Evolutionary conservation across 768 basidiomycete genomes (phyloP), one percentile per base, ranked within the genome.

Genomic region (Filobasidium wieringae): DNA sequence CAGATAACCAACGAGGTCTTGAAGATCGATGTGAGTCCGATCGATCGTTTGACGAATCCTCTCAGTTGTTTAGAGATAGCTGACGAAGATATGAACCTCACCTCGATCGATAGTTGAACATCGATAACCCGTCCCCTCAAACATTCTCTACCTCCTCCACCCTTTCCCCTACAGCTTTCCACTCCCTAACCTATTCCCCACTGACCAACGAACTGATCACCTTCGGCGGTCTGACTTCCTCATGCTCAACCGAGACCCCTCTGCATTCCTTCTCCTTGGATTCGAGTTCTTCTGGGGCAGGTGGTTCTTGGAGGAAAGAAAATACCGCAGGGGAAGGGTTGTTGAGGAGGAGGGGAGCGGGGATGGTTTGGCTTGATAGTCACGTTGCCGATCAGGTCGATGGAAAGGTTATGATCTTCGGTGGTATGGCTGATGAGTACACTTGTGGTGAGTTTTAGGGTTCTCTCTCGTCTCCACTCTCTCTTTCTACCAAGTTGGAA

Each of bases 1-100:
- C 58, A 70, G 51, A 66, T 73, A 36, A 72, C 70, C 55, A 73
- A 73, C 49, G 72, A 73, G 37, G 69, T 73, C 15, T 50, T 72
- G 34, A 53, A 69, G 33, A 43, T 69, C n/a, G 59, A 62, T 7
- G 70, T 71, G 49, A 58, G 68, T 63, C 37, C 5, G 8, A 17
- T 26, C 17, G 17, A 26, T 26, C 34, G 7, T 29, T 6, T 29
- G 15, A 5, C 11, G 12, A 5, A 34, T 57, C 19, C 29, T 26
- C 22, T n/a, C 7, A 27, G 24, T 19, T 34, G 31, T 29, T 22
- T n/a, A 14, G 22, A 22, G n/a, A 47, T 47, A 7, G 19, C 43
- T 47, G 7, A 30, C 57, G 4, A 9, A 15, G 7, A 14, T 7
- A 33, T 50, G n/a, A 58, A 32, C 22, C 24, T 31, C 34, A 19